Percentiles rank a stretch among this genome's conserved stretches.
Conservation (phyloP, 169 alveolate species). For the Cryptosporidium ryanae region DNA sequence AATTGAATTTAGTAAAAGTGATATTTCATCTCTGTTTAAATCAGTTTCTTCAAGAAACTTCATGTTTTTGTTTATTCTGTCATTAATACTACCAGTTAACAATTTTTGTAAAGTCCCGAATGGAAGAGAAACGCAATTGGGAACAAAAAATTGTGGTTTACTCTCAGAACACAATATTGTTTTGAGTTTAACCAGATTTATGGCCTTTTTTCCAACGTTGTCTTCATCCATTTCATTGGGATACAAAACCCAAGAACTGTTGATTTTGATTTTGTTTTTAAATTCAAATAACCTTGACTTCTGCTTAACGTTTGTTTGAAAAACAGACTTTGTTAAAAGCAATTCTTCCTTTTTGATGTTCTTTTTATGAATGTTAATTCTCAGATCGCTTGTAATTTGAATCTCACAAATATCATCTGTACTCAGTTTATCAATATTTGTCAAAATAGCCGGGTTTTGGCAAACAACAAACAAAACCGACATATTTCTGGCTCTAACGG, state of each 20-base stretch:
- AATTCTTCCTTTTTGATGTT: background rate
- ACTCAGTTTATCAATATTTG: background rate
- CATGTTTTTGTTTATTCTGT: conserved; percentile 7
- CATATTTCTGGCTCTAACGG: conserved; percentile 92
- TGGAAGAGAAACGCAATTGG: conserved; percentile 59
- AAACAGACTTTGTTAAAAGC: background rate
- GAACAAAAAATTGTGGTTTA: conserved; percentile 38
- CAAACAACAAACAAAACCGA: conserved; percentile 87
- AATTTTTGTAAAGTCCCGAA: conserved; percentile 50
- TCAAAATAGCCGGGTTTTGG: conserved; percentile 76
- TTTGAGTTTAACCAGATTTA: conserved; percentile 31
- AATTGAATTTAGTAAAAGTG: background rate
- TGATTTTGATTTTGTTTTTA: conserved; percentile 28
- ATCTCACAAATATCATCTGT: conserved; percentile 33
- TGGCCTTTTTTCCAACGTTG: conserved; percentile 69
- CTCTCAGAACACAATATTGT: background rate
- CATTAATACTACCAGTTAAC: background rate
- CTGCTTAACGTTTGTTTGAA: conserved; percentile 16
- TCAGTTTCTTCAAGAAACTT: background rate
- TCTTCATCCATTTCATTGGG: conserved; percentile 31
- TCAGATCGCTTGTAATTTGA: conserved; percentile 18
- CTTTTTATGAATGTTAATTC: conserved; percentile 20
- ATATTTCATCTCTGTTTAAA: background rate
- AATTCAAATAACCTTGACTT: conserved; percentile 17
- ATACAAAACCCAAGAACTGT: conserved; percentile 10